Evolutionary conservation across 2,329 filamentous ascomycete genomes (phyloP).

Genomic region (Colletotrichum sp.): DNA sequence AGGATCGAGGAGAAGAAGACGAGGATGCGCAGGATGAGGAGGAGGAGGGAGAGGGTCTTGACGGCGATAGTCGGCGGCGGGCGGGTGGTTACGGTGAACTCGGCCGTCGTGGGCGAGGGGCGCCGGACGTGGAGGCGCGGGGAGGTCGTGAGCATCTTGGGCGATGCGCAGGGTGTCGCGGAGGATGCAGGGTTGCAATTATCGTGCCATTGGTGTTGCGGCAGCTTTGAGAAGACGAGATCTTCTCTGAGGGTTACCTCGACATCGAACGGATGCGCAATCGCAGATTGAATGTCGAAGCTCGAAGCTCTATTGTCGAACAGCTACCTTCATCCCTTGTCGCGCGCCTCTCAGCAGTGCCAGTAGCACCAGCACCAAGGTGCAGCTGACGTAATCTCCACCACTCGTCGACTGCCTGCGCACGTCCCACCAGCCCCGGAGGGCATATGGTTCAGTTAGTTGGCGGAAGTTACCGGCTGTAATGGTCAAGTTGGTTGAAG

Average conservation of each 20-base stretch:
- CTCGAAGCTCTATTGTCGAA: not conserved
- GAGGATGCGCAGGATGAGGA: constrained; percentile 48
- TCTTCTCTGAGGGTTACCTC: too few species aligned
- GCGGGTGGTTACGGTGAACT: constrained; percentile 88
- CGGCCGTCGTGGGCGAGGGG: constrained; percentile 87
- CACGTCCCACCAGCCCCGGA: not conserved
- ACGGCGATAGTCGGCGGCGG: constrained; percentile 57
- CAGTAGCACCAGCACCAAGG: not conserved
- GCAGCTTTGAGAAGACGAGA: not conserved
- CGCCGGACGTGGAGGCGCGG: constrained; percentile 67
- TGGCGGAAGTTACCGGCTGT: constrained; percentile 50
- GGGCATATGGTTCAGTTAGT: not conserved
- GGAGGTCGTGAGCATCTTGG: constrained; percentile 64
- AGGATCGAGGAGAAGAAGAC: constrained; percentile 44
- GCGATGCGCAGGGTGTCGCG: not conserved
- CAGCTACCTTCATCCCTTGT: not conserved
- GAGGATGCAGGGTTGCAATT: not conserved
- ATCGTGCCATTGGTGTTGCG: not conserved
- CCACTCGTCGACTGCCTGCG: too few species aligned
- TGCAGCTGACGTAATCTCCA: not conserved
- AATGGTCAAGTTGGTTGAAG: constrained; percentile 66
- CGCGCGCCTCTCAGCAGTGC: not conserved
- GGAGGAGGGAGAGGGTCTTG: constrained; percentile 47
- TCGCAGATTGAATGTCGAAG: not conserved
- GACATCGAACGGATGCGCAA: not conserved